Evolutionary conservation across 306 rosid species (phyloP).

Genomic region (Sphenostylis stenocarpa): DNA sequence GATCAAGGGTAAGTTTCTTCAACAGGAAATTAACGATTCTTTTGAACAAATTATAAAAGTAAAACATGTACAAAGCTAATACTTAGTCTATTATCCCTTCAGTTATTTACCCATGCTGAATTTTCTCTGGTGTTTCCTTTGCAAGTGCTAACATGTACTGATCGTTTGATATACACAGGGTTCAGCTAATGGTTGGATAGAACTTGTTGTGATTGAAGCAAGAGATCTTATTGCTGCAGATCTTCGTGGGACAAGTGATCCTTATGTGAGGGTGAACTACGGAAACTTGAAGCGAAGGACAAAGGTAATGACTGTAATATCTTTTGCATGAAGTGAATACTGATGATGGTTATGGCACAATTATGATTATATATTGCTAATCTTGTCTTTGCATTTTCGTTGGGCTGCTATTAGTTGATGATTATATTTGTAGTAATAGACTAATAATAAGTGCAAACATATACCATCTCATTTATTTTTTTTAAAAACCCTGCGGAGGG

Average conservation of each 20-base stretch:
- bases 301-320: slow-evolving; percentile 56
- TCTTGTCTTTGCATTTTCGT: background rate
- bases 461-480: background rate
- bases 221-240: slow-evolving; percentile 94
- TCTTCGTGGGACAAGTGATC: slow-evolving; percentile 97
- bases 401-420: background rate
- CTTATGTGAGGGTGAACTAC: slow-evolving; percentile 85
- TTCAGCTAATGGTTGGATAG: slow-evolving; percentile 65
- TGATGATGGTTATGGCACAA: background rate
- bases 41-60: background rate
- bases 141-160: background rate
- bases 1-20: slow-evolving; percentile 66
- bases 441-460: background rate
- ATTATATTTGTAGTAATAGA: background rate
- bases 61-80: background rate
- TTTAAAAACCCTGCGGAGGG: background rate
- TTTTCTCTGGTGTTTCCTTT: background rate
- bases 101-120: background rate
- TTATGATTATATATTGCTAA: background rate
- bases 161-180: slow-evolving; percentile 44
- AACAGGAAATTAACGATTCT: slow-evolving; percentile 10
- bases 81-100: background rate
- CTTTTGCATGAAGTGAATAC: slow-evolving; percentile 36
- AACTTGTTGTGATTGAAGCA: slow-evolving; percentile 78
- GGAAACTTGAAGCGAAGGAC: slow-evolving; percentile 81